Conservation (phyloP, 306 rosid genomes). For the Prunus davidiana region DNA sequence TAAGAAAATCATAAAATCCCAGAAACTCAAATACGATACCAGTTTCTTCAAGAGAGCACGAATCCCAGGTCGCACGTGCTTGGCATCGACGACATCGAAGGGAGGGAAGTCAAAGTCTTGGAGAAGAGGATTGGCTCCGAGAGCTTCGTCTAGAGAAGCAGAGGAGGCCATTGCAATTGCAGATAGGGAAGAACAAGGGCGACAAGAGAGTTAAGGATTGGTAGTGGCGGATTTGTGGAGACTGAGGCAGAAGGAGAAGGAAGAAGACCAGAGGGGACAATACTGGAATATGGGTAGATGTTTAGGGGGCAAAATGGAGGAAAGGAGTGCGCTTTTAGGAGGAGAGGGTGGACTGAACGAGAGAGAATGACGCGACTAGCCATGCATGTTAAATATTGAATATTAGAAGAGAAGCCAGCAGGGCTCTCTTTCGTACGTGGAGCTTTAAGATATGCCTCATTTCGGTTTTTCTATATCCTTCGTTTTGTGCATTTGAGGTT, state of each 20-base stretch:
- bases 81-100: constrained; percentile 71
- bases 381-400: constrained; percentile 46
- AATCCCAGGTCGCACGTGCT: constrained; percentile 79
- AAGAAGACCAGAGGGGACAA: constrained; percentile 87
- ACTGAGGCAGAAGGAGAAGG: constrained; percentile 65
- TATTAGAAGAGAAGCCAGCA: constrained; percentile 44
- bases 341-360: constrained; percentile 43
- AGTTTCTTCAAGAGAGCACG: constrained; percentile 64
- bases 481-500: background rate
- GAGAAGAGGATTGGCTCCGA: constrained; percentile 64
- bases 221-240: constrained; percentile 37
- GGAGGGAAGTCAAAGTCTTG: constrained; percentile 84
- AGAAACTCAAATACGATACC: constrained; percentile 27
- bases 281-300: constrained; percentile 44
- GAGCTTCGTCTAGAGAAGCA: constrained; percentile 19
- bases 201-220: constrained; percentile 17
- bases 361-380: constrained; percentile 46
- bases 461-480: background rate
- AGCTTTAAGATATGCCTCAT: background rate
- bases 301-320: constrained; percentile 25
- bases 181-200: constrained; percentile 30
- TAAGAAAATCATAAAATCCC: background rate
- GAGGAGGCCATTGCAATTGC: constrained; percentile 54
- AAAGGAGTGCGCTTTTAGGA: constrained; percentile 38
- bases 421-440: background rate